phyloP scores from a whole-genome alignment of 177 flowering plant genomes.

The Vitis hybrid region DNA sequence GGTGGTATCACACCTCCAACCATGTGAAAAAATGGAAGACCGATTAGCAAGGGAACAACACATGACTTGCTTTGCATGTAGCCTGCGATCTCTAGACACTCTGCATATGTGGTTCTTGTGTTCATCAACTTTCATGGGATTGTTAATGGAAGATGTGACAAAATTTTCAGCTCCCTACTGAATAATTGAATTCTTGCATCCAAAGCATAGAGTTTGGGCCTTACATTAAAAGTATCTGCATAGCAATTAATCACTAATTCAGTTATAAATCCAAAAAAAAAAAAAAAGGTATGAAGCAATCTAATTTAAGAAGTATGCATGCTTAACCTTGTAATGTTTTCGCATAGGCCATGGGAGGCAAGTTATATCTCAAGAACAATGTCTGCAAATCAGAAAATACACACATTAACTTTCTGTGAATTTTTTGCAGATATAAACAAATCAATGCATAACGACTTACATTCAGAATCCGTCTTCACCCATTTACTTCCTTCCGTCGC shows the following conservation, averaged over 20 bases:
- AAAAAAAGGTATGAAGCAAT: not conserved
- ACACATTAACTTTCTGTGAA: not conserved
- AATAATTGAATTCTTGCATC: too few species aligned
- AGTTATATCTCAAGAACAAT: conserved; percentile 73
- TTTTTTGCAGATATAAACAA: not conserved
- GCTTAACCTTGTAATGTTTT: conserved; percentile 4
- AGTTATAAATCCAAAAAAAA: not conserved
- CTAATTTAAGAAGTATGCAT: not conserved
- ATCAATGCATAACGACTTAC: conserved; percentile 34
- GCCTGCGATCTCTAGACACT: too few species aligned
- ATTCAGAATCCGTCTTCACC: conserved; percentile 86
- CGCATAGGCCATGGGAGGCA: conserved; percentile 1
- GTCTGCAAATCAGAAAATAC: conserved; percentile 40
- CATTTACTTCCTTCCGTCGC: conserved; percentile 51
- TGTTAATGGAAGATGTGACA: too few species aligned
- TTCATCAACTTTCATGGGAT: too few species aligned
- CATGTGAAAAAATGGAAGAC: too few species aligned
- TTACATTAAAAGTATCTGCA: too few species aligned
- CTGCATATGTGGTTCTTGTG: too few species aligned
- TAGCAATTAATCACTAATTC: not conserved
- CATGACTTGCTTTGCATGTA: too few species aligned
- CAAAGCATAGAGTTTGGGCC: too few species aligned
- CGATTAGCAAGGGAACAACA: too few species aligned
- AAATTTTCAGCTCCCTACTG: too few species aligned
- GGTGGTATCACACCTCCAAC: too few species aligned